A percentile compares a stretch with the other conserved stretches of the same genome.
Evolutionary conservation across 768 basidiomycete species (phyloP).

Genomic region (Crepidotus variabilis): DNA sequence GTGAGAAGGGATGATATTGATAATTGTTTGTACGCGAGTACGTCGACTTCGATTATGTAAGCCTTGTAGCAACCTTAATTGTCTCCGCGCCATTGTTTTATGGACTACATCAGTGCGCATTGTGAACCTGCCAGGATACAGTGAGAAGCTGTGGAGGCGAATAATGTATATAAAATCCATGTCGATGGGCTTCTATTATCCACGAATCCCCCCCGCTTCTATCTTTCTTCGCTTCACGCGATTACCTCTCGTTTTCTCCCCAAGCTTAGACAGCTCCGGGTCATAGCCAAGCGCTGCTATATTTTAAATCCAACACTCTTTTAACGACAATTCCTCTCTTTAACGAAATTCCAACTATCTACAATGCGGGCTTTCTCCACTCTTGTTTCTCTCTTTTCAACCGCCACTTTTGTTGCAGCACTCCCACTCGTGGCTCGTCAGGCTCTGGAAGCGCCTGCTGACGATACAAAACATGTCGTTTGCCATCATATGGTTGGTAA

Average conservation of each 20-base stretch:
- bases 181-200: not conserved
- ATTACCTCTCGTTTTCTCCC: not conserved
- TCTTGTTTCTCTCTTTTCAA: not conserved
- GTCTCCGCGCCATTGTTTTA: not conserved
- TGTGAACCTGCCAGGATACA: not conserved
- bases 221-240: not conserved
- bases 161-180: not conserved
- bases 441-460: not conserved
- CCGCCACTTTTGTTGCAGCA: not conserved
- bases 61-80: not conserved
- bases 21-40: too few species aligned
- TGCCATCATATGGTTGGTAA: conserved; percentile 69
- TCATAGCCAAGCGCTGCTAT: not conserved
- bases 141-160: not conserved
- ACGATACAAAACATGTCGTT: conserved; percentile 42
- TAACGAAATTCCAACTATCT: not conserved
- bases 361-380: not conserved
- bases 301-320: not conserved
- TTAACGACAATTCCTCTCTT: not conserved
- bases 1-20: too few species aligned
- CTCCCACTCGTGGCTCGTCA: not conserved
- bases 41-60: too few species aligned
- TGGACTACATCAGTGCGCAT: not conserved
- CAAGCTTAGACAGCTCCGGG: not conserved
- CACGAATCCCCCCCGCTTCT: not conserved